Percentiles rank a stretch among this genome's conserved stretches.
Evolutionary conservation across 805 yeast species (phyloP).

Genomic region (Myxozyma neotropica): DNA sequence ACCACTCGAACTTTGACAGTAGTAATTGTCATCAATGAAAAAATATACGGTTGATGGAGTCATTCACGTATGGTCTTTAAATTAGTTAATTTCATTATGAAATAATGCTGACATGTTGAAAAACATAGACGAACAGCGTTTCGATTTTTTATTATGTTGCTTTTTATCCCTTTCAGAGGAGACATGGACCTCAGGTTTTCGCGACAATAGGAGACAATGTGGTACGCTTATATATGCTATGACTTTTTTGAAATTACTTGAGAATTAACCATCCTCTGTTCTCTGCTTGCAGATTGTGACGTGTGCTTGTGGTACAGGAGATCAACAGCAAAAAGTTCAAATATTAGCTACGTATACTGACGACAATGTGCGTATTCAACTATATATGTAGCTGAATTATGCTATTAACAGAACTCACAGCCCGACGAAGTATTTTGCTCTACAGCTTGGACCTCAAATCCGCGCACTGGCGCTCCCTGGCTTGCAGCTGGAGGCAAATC

Average conservation of each 20-base stretch:
- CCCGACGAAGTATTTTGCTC: slow-evolving; percentile 31
- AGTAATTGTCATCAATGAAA: too few species aligned
- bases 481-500: slow-evolving; percentile 32
- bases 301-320: slow-evolving; percentile 6
- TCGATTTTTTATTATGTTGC: slow-evolving; percentile 25
- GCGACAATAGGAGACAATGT: slow-evolving; percentile 25
- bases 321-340: slow-evolving; percentile 6
- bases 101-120: too few species aligned
- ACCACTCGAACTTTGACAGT: too few species aligned
- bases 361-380: slow-evolving; percentile 12
- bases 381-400: not conserved
- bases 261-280: too few species aligned
- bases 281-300: slow-evolving; percentile 14
- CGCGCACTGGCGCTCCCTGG: slow-evolving; percentile 23
- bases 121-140: slow-evolving; percentile 17
- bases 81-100: not conserved
- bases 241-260: not conserved
- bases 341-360: slow-evolving; percentile 22
- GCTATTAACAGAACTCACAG: slow-evolving; percentile 3
- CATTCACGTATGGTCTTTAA: too few species aligned
- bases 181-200: slow-evolving; percentile 17
- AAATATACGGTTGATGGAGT: too few species aligned
- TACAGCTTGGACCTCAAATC: slow-evolving; percentile 20
- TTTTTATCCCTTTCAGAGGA: slow-evolving; percentile 16
- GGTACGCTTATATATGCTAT: slow-evolving; percentile 8